These are phyloP conservation scores for Platanus orientalis DNA, from an alignment of 164 flowering plant species.

Conservation along the genomic window DNA sequence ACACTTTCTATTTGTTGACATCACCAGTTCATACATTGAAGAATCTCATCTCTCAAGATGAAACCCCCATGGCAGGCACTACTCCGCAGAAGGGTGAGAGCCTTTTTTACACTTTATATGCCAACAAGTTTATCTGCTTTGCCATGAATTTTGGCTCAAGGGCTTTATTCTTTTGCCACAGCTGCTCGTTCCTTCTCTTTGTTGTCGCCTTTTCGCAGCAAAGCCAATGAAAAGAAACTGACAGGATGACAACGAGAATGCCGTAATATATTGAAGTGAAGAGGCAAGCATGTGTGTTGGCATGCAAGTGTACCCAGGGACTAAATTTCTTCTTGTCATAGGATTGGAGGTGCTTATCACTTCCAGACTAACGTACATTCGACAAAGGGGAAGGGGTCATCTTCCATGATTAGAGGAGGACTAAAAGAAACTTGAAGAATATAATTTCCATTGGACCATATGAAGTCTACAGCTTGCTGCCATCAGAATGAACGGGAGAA, in stretches of 20 bases:
- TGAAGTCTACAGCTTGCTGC: too few species aligned
- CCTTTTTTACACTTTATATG: neutral
- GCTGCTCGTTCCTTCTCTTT: slow-evolving; percentile 78
- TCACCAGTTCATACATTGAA: slow-evolving; percentile 65
- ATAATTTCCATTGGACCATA: too few species aligned
- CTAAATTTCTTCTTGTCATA: too few species aligned
- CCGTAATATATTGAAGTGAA: slow-evolving; percentile 2
- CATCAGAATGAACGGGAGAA: too few species aligned
- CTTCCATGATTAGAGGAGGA: too few species aligned
- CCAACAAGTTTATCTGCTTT: neutral
- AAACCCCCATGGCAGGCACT: slow-evolving; percentile 39
- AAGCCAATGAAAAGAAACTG: slow-evolving; percentile 64
- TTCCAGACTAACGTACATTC: too few species aligned
- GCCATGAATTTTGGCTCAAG: neutral
- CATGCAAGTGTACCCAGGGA: too few species aligned
- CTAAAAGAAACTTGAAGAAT: too few species aligned
- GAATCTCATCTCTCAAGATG: slow-evolving; percentile 74
- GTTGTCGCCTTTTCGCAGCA: slow-evolving; percentile 80
- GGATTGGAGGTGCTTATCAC: too few species aligned
- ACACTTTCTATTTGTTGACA: slow-evolving; percentile 11
- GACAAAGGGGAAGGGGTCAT: too few species aligned
- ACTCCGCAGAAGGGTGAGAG: slow-evolving; percentile 58
- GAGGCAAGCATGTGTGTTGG: neutral
- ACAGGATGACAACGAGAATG: slow-evolving; percentile 20
- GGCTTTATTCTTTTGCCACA: slow-evolving; percentile 30